These are phyloP conservation scores for Hexamita inflata DNA, from an alignment of 208 protist species.

Conservation along the genomic window DNA sequence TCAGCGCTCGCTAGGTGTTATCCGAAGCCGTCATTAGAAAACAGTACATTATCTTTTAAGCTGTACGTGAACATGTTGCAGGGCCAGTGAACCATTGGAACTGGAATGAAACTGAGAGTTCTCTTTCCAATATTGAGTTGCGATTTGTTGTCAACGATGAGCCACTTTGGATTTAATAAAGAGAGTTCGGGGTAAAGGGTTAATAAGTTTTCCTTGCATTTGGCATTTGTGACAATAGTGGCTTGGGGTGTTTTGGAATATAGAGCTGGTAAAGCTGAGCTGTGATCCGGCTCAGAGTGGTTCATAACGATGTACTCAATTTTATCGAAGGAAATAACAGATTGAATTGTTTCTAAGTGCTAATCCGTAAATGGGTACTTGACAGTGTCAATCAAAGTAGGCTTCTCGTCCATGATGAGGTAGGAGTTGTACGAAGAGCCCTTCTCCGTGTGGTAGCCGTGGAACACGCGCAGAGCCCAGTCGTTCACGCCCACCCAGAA, in stretches of 20 bases:
- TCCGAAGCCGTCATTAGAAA: slow-evolving; percentile 17
- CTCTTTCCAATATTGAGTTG: slow-evolving; percentile 9
- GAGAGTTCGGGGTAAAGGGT: slow-evolving; percentile 17
- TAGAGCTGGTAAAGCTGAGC: not conserved
- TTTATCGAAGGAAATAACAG: not conserved
- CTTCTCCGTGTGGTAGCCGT: slow-evolving; percentile 15
- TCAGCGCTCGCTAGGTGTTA: not conserved
- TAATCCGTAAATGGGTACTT: not conserved
- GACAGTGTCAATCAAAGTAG: slow-evolving; percentile 25
- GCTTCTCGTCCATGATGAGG: not conserved
- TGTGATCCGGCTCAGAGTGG: slow-evolving; percentile 5
- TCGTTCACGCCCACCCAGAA: slow-evolving; percentile 13
- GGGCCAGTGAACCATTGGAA: slow-evolving; percentile 21
- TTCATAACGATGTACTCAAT: slow-evolving; percentile 19
- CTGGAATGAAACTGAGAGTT: slow-evolving; percentile 14
- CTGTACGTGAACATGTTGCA: not conserved
- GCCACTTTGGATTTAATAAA: not conserved
- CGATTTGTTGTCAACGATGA: slow-evolving; percentile 16
- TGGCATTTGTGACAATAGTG: not conserved
- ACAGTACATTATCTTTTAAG: slow-evolving; percentile 3
- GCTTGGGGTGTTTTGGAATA: not conserved
- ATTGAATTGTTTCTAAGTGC: not conserved
- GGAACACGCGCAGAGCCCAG: not conserved
- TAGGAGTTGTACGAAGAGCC: slow-evolving; percentile 18
- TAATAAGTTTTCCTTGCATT: slow-evolving; percentile 14